Base-by-base conservation (phyloP, 2,329 filamentous ascomycete genomes). In the Aspergillus sp. region DNA sequence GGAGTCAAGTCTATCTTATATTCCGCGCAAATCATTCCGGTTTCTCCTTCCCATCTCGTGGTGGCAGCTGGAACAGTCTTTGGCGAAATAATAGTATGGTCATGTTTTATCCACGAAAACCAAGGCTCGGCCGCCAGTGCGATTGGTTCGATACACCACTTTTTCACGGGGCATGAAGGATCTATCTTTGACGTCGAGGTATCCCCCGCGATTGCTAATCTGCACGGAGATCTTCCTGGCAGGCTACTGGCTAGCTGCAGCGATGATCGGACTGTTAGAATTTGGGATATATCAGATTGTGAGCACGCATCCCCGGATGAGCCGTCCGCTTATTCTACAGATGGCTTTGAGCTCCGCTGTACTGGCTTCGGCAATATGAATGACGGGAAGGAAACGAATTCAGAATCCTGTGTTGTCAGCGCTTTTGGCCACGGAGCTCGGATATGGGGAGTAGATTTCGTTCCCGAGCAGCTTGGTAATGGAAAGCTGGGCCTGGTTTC, bases 1-100 rank as follows among this genome's bases (percentile, higher is more conserved):
- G 76, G 78, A 36, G 74, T 93, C 7, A 84, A 90, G 43, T 93
- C 92, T 2, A 92, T 96, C 54, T 81, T 99, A 7, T 99, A 96
- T 73, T 90, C 91, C 15, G 93, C 92, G 5, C 85, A 90, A 67
- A 74, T 96, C 17, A 76, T 81, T 39, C 90, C 88, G 82, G 74
- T 86, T 7, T 80, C 81, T 6, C 53, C 73, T 5, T 78, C 80
- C 44, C 79, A 80, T 51, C 79, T 96, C 45, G 81, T 97, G 18
- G 84, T 97, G 50, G 91, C 91, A 6, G 90, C 90, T 3, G 95
- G 95, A 1, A 98, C 95, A 0, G 92, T 93, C 1, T 98, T 98
- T 74, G 95, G 95, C 3, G 93, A 98, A 72, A 89, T 99, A 34
- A 81, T 97, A 38, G 84, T 96, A 15, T 98, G 95, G 95, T 90